Base-by-base conservation (phyloP, 1,139 yeast genomes). In the Geotrichum fermentans region DNA sequence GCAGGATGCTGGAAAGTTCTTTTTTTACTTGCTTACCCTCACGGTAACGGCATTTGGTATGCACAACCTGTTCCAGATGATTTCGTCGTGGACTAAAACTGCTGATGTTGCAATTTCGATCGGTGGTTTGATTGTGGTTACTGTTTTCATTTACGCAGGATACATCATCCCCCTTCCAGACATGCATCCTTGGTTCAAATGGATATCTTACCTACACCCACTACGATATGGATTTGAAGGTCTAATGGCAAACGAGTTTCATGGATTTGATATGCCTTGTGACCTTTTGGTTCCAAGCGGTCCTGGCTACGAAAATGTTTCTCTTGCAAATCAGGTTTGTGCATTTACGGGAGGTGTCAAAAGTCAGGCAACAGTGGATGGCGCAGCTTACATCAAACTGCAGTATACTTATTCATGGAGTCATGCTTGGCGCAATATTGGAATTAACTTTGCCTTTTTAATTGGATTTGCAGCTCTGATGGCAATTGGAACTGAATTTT, bases 71-170 rank as follows among this genome's bases (percentile, higher is more conserved):
- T 82, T 80, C 66, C 75, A 80, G 58, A 67, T 78, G 48, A 72
- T 81, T 60, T 83, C 85, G 42, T 75, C 82, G 18, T 61, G 73
- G 30, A 71, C 79, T 24, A 75, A 71, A 32, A 73, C 78, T 41
- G 69, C 78, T 52, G 73, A 77, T 13, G 73, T 74, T 48, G 85
- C 85, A n/a, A 75, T 77, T 68, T 78, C 82, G 35, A 68, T 79
- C 40, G 81, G 82, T 52, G 78, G 82, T 54, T 63, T 78, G 47
- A 68, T 72, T 56, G 72, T 73, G 69, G 55, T 61, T 58, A 13
- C 62, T 59, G 45, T 57, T 60, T 44, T 62, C 67, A 45, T 70
- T 66, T 53, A 57, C 65, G 26, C 54, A 32, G 53, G 50, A 44
- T 74, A 74, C 60, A 74, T 76, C 55, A 73, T 74, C 51, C 77